Conservation (phyloP, 2,329 filamentous ascomycete genomes). For the Calonectria henricotiae region DNA sequence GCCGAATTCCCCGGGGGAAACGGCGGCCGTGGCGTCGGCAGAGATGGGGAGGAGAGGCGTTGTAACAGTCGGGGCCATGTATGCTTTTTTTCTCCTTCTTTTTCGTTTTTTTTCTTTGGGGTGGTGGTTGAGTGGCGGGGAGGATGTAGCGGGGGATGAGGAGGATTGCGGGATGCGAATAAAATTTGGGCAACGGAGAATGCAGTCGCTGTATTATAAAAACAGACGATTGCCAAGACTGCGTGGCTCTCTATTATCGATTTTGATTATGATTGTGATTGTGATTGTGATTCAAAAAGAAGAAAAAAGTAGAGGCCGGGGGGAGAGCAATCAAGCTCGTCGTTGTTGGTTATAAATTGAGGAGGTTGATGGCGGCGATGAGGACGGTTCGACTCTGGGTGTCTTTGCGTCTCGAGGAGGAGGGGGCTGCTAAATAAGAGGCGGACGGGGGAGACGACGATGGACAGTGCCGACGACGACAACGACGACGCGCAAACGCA, state of each 20-base stretch:
- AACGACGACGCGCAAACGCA: neutral
- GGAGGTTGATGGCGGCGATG: conserved; percentile 13
- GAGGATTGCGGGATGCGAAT: neutral
- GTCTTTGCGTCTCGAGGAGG: conserved; percentile 2
- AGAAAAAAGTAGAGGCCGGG: neutral
- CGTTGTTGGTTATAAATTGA: neutral
- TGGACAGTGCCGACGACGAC: neutral
- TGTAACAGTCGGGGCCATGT: conserved; percentile 43
- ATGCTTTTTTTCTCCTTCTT: conserved; percentile 18
- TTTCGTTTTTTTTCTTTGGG: neutral
- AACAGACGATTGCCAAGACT: neutral
- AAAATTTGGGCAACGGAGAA: neutral
- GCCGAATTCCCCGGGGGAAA: conserved; percentile 23
- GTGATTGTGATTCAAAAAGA: conserved; percentile 2
- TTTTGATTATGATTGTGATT: conserved; percentile 3
- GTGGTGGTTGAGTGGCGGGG: neutral
- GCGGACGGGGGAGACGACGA: neutral
- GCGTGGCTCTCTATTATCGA: neutral
- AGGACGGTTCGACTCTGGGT: conserved; percentile 7
- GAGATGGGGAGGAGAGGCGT: conserved; percentile 52
- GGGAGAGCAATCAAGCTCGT: neutral
- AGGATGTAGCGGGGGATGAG: neutral
- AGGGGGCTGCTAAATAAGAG: neutral
- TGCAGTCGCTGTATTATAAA: neutral
- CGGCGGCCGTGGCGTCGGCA: conserved; percentile 45